Conservation (phyloP, 768 basidiomycete genomes). For the Lactarius psammicola region DNA sequence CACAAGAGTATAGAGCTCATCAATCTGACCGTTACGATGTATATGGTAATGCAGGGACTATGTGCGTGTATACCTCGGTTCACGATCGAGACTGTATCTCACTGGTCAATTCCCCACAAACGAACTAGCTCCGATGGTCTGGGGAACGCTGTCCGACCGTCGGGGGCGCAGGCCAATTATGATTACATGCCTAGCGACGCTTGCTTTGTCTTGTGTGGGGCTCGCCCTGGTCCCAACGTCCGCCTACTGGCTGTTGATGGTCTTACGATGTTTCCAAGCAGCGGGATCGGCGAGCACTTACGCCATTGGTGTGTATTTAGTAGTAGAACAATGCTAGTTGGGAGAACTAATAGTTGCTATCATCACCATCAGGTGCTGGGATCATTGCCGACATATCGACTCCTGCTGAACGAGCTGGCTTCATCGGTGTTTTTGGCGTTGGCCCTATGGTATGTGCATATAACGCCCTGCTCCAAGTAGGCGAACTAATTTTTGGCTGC, state of each 20-base stretch:
- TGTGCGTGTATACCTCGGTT: slow-evolving; percentile 39
- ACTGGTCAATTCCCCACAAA: background rate
- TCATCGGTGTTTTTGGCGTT: slow-evolving; percentile 62
- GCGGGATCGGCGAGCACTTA: slow-evolving; percentile 77
- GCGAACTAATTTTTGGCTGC: background rate
- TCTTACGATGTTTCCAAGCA: slow-evolving; percentile 79
- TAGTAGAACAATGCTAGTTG: background rate
- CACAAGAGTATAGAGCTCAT: slow-evolving; percentile 66
- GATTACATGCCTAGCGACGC: slow-evolving; percentile 58
- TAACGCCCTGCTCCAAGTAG: background rate
- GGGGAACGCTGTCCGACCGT: slow-evolving; percentile 69
- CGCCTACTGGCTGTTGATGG: slow-evolving; percentile 75
- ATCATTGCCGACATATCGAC: slow-evolving; percentile 76
- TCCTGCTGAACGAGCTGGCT: slow-evolving; percentile 70
- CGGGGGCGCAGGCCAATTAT: slow-evolving; percentile 64
- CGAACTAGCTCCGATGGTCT: slow-evolving; percentile 46
- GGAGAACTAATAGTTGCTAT: background rate
- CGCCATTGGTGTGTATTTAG: slow-evolving; percentile 53
- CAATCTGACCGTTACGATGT: slow-evolving; percentile 77
- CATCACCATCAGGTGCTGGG: slow-evolving; percentile 53
- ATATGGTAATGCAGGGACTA: slow-evolving; percentile 66
- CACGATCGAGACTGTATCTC: background rate
- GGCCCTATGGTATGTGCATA: slow-evolving; percentile 56
- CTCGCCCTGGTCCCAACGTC: slow-evolving; percentile 52
- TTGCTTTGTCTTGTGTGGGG: slow-evolving; percentile 64